Evolutionary conservation across 345 rosid species (phyloP).

Genomic region (Eucalyptus polybractea): DNA sequence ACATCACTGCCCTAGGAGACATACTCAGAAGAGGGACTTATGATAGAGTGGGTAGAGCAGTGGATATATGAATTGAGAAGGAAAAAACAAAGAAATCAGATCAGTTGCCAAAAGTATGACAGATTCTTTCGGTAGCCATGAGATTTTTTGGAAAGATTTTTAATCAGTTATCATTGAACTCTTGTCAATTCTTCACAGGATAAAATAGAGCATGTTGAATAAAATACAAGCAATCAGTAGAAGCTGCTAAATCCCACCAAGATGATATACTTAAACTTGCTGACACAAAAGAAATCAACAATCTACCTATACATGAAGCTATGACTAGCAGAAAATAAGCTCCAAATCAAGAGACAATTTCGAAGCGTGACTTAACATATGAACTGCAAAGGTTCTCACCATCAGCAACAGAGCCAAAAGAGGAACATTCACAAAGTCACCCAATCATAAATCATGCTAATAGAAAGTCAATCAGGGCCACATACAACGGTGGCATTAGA

Average conservation of each 20-base stretch:
- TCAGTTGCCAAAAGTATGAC: neutral
- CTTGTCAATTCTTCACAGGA: neutral
- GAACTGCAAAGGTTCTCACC: neutral
- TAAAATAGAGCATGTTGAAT: neutral
- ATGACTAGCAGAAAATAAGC: neutral
- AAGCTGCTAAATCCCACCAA: neutral
- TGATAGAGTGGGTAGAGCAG: neutral
- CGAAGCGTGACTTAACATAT: neutral
- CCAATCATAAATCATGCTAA: neutral
- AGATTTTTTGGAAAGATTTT: neutral
- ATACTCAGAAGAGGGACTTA: neutral
- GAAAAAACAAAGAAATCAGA: neutral
- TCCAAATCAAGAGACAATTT: neutral
- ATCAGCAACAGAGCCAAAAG: neutral
- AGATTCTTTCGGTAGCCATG: neutral
- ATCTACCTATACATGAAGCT: neutral
- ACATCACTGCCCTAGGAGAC: neutral
- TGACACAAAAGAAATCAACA: neutral
- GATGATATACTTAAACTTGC: neutral
- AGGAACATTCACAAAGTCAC: neutral
- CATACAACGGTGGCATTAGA: neutral
- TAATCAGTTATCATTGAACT: neutral
- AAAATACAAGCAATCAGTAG: neutral
- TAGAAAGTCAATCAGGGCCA: neutral
- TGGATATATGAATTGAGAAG: neutral